Evolutionary conservation across 2,329 filamentous ascomycete species (phyloP).

Genomic region (Penicillium corylophilum): DNA sequence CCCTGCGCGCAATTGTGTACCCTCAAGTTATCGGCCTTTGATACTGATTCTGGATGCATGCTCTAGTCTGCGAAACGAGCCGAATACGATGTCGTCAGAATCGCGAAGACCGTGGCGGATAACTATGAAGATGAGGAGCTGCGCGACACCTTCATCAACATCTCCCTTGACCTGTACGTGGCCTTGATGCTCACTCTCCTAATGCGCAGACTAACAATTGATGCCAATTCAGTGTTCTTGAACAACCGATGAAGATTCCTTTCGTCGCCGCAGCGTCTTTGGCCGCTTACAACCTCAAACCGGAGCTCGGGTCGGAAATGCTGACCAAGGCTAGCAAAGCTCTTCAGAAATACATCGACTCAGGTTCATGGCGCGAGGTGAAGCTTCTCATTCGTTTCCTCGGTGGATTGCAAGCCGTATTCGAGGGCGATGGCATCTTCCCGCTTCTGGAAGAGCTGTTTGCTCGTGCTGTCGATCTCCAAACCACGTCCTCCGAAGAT

Average conservation of each 20-base stretch:
- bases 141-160: slow-evolving; percentile 68
- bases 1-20: not conserved
- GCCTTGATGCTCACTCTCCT: not conserved
- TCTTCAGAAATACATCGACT: slow-evolving; percentile 65
- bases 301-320: slow-evolving; percentile 70
- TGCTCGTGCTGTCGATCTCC: slow-evolving; percentile 82
- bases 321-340: slow-evolving; percentile 62
- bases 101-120: slow-evolving; percentile 75
- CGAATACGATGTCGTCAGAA: slow-evolving; percentile 72
- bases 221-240: slow-evolving; percentile 57
- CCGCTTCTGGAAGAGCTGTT: slow-evolving; percentile 87
- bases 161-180: slow-evolving; percentile 69
- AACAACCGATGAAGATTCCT: slow-evolving; percentile 97
- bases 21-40: not conserved
- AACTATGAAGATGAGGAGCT: slow-evolving; percentile 84
- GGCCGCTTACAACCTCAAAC: slow-evolving; percentile 72
- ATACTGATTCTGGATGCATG: slow-evolving; percentile 11
- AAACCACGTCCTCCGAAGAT: slow-evolving; percentile 90
- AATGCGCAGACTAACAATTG: slow-evolving; percentile 5
- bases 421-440: slow-evolving; percentile 83
- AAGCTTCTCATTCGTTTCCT: slow-evolving; percentile 89
- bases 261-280: slow-evolving; percentile 84
- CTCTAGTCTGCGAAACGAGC: slow-evolving; percentile 65
- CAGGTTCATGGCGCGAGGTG: slow-evolving; percentile 82
- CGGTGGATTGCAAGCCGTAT: slow-evolving; percentile 76